Base-by-base conservation (phyloP, 2,329 filamentous ascomycete species). In the Torrubiella hemipterigena region DNA sequence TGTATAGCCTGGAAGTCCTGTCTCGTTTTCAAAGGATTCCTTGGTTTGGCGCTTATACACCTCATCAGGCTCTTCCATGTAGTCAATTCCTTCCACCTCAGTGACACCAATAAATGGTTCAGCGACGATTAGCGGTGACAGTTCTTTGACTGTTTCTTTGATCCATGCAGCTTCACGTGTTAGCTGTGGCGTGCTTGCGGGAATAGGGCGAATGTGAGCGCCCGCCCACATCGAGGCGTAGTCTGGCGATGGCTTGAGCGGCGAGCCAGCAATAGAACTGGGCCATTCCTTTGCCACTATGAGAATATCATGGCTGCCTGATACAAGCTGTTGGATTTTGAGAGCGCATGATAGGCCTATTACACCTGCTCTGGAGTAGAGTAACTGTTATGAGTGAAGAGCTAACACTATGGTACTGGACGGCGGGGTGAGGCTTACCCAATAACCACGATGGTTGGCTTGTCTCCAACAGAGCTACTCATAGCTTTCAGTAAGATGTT, bases 261-360 rank as follows among this genome's bases (percentile, higher is more conserved):
- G n/a, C n/a, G n/a, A n/a, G n/a, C n/a, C n/a, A n/a, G n/a, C n/a
- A 27, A 29, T n/a, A 31, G 27, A 24, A 28, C 29, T 29, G 23
- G 32, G 16, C 29, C 29, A n/a, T 26, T 25, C 10, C 26, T 26
- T n/a, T 31, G 33, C 21, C 32, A 26, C 15, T 26, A 17, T 10
- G 29, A 20, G 20, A 31, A 12, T 7, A 29, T 20, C 6, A 26
- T 31, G 7, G 29, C 26, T 10, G n/a, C 15, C 15, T n/a, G 30
- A 24, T 16, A 29, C 33, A 16, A 29, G 23, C 8, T 25, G 33
- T 4, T 12, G 23, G n/a, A 35, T 19, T 17, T 35, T 29, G 24
- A 35, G 20, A 7, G 29, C 17, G 19, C 25, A 17, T 9, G 29
- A 31, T 26, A 35, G 25, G 24, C 29, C 33, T n/a, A 35, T 32